Conservation (phyloP, 345 rosid species). For the Durio zibethinus region DNA sequence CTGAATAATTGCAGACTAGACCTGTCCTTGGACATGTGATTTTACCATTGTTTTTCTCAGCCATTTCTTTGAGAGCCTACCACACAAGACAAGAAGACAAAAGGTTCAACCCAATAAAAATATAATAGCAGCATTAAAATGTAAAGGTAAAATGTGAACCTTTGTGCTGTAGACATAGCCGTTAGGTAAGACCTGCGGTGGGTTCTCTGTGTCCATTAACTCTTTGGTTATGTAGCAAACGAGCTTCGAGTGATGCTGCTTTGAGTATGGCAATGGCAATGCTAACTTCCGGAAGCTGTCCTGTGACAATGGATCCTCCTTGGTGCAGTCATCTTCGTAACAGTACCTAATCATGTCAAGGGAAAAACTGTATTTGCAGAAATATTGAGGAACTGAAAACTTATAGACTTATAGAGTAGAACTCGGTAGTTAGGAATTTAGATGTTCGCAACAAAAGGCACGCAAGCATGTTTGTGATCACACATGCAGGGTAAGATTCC, state of each 20-base stretch:
- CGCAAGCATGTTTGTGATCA: background rate
- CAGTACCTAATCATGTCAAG: slow-evolving; percentile 66
- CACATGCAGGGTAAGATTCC: background rate
- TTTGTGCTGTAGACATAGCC: slow-evolving; percentile 93
- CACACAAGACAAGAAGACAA: background rate
- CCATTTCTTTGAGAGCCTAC: slow-evolving; percentile 97
- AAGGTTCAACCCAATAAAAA: background rate
- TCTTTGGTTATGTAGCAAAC: slow-evolving; percentile 93
- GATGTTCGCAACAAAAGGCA: background rate
- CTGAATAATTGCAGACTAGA: slow-evolving; percentile 53
- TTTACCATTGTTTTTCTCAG: slow-evolving; percentile 63
- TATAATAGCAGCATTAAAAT: background rate
- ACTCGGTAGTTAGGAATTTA: background rate
- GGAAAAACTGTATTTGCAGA: slow-evolving; percentile 13
- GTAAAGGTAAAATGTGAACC: slow-evolving; percentile 39
- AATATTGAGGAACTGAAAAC: background rate
- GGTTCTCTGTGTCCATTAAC: slow-evolving; percentile 98
- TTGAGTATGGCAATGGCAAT: slow-evolving; percentile 76
- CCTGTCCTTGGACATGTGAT: slow-evolving; percentile 90
- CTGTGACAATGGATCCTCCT: slow-evolving; percentile 93
- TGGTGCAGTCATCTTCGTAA: slow-evolving; percentile 80
- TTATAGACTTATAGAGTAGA: background rate
- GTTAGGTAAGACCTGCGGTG: slow-evolving; percentile 94
- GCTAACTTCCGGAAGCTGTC: slow-evolving; percentile 89
- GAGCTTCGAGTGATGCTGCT: slow-evolving; percentile 97